These are phyloP conservation scores for Clavispora asparagi DNA, from an alignment of 805 yeast species.

Conservation along the genomic window DNA sequence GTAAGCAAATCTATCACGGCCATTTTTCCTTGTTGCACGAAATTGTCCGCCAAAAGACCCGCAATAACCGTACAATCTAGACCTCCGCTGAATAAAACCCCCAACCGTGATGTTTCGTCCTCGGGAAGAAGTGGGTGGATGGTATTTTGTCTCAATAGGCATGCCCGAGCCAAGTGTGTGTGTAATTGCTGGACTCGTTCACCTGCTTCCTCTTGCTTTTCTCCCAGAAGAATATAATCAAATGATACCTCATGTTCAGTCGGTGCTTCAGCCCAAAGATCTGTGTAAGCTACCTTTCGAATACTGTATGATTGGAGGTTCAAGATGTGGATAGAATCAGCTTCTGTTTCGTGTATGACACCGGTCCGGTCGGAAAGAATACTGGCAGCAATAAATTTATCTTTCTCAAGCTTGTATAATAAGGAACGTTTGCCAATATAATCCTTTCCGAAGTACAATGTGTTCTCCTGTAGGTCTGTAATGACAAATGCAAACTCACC, in stretches of 20 bases:
- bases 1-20: constrained; percentile 65
- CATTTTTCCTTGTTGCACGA: constrained; percentile 10
- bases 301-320: constrained; percentile 18
- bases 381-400: background rate
- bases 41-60: constrained; percentile 31
- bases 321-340: constrained; percentile 45
- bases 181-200: constrained; percentile 10
- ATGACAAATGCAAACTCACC: constrained; percentile 83
- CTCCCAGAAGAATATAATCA: background rate
- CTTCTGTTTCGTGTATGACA: background rate
- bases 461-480: constrained; percentile 34
- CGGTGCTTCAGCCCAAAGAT: constrained; percentile 9
- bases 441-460: constrained; percentile 79
- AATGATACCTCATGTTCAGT: background rate
- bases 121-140: constrained; percentile 51
- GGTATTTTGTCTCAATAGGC: constrained; percentile 48
- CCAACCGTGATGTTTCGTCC: constrained; percentile 29
- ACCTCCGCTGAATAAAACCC: constrained; percentile 89
- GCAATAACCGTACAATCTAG: constrained; percentile 86
- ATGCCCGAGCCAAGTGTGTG: constrained; percentile 30
- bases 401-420: constrained; percentile 29
- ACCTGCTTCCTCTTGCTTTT: background rate
- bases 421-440: constrained; percentile 76
- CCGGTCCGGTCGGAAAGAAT: background rate
- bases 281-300: background rate